Evolutionary conservation across 23 red algal species (phyloP), one percentile per base, ranked within the genome.

Genomic region (Gracilaria domingensis): DNA sequence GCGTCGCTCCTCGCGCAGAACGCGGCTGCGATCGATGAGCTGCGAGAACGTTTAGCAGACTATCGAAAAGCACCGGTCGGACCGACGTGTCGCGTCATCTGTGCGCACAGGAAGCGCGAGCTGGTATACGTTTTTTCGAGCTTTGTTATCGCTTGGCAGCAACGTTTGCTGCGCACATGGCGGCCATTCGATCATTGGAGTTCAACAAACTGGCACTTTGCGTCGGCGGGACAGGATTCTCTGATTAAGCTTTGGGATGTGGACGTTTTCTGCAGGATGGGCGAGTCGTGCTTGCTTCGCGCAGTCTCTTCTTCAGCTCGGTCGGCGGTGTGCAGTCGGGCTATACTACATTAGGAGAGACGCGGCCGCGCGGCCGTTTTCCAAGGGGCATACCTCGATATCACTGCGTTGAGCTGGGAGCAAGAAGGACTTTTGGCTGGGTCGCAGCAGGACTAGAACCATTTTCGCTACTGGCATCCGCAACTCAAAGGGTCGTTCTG

Each of bases 381-480:
- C 54, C 4, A 56, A 77, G 21, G 95, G 90, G 9, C 95, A 97
- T 75, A 79, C 55, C 1, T 84, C 83, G 95, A 93, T 70, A 72
- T 97, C 5, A 73, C 91, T 13, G 76, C 71, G 54, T 54, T 97
- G 47, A 83, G 79, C 14, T 97, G 95, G 95, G 78, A 93, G 84
- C 62, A 87, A 90, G 81, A 93, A 95, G 55, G 80, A 95, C 57
- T 98, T 98, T 67, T 70, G 95, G 66, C 66, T 98, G 9, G 88
- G 86, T 9, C 89, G 66, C 4, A 91, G 89, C 21, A 88, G 88
- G 93, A 93, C 95, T 39, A 93, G 82, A 71, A 94, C 96, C 18
- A 94, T 95, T 40, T 98, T 16, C 88, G 96, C 16, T 58, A 95
- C 56, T 98, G 96, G 96, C 96, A 98, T 82, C 92, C 93, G 73